These are phyloP conservation scores for Acarospora socialis DNA, from an alignment of 2,329 filamentous ascomycete genomes.

Conservation along the genomic window DNA sequence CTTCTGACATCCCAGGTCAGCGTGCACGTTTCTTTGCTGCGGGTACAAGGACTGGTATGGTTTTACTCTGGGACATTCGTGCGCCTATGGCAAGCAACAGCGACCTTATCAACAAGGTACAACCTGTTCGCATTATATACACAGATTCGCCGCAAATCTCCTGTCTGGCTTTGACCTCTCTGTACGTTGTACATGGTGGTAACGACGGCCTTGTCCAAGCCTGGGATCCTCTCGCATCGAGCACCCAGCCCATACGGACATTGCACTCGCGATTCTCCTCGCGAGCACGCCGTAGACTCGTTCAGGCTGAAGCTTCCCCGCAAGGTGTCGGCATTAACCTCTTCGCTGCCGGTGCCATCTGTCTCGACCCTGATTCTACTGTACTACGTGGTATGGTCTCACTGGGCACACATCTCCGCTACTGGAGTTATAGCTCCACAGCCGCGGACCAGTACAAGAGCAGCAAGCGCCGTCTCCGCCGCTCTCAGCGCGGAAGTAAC, in stretches of 20 bases:
- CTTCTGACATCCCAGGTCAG: constrained; percentile 64
- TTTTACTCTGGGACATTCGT: constrained; percentile 77
- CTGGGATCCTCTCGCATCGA: constrained; percentile 89
- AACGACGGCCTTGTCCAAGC: constrained; percentile 91
- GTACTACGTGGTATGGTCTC: constrained; percentile 74
- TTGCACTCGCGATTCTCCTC: constrained; percentile 74
- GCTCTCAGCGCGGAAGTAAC: constrained; percentile 52
- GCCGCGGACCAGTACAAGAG: constrained; percentile 57
- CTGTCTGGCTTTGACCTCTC: constrained; percentile 63
- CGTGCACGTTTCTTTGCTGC: constrained; percentile 67
- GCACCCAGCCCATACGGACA: constrained; percentile 62
- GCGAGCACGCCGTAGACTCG: constrained; percentile 61
- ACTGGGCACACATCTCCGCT: constrained; percentile 73
- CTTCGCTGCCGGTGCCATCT: constrained; percentile 69
- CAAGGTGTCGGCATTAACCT: constrained; percentile 59
- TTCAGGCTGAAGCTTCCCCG: constrained; percentile 52
- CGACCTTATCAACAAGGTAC: constrained; percentile 43
- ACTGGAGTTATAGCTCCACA: constrained; percentile 86
- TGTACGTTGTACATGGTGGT: constrained; percentile 85
- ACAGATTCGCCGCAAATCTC: constrained; percentile 84
- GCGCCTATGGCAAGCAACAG: constrained; percentile 42
- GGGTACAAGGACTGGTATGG: constrained; percentile 63
- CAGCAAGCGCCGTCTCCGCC: constrained; percentile 64
- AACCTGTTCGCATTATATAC: constrained; percentile 66
- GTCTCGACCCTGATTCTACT: constrained; percentile 75